Conservation (phyloP, 208 protist species). For the Vickermania spadyakhi region DNA sequence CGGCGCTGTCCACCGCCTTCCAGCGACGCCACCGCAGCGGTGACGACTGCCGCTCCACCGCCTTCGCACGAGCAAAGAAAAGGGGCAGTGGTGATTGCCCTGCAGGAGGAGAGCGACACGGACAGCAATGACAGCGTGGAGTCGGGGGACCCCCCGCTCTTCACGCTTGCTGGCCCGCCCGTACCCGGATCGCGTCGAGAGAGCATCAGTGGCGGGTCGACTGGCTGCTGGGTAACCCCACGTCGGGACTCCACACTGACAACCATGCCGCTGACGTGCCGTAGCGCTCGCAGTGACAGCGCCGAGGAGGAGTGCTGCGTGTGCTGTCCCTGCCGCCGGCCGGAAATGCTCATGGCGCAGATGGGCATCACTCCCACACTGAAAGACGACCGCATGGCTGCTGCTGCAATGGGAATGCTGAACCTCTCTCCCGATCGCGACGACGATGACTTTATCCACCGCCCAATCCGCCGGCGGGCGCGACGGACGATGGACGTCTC, state of each 20-base stretch:
- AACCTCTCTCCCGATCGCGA: neutral
- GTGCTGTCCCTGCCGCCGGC: constrained; percentile 36
- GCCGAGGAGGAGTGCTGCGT: constrained; percentile 22
- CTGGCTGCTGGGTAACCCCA: neutral
- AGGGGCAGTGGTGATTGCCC: neutral
- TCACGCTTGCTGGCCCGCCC: neutral
- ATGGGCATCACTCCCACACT: neutral
- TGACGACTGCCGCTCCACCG: neutral
- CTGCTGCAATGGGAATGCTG: neutral
- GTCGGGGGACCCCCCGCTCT: neutral
- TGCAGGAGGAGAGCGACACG: neutral
- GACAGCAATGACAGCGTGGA: constrained; percentile 7
- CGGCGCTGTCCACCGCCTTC: neutral
- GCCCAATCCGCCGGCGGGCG: neutral
- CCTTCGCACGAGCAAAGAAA: neutral
- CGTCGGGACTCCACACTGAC: neutral
- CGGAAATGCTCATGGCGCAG: constrained; percentile 17
- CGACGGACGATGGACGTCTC: neutral
- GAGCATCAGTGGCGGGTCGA: neutral
- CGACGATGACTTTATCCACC: neutral
- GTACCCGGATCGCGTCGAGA: neutral
- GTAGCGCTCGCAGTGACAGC: neutral
- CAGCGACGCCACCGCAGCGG: neutral
- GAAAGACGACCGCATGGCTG: neutral
- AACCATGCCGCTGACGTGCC: neutral